Base-by-base conservation (phyloP, 352 stramenopile species). In the Globisporangium yorkense region DNA sequence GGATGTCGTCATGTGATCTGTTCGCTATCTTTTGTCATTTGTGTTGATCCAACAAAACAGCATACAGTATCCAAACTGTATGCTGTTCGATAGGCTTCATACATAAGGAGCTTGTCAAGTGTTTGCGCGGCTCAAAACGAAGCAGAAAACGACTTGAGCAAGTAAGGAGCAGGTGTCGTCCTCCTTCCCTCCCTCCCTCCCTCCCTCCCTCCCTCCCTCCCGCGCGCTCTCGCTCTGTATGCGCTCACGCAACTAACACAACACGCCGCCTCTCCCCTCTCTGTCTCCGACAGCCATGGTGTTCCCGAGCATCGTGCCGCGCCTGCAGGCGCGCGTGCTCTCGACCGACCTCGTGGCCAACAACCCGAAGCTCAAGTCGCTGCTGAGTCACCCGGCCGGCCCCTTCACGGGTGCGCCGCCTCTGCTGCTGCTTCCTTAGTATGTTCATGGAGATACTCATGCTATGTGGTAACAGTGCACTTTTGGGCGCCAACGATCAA, bases 401-500 rank as follows among this genome's bases (percentile, higher is more conserved):
- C 88, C 88, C 2, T 96, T 96, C 65, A 96, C 86, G 18, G 74
- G 85, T 88, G 53, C 57, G 71, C 65, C 24, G 24, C 24, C 24
- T 27, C 24, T 35, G 20, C 20, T 27, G 31, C 15, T n/a, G 21
- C 4, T 13, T 18, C 27, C 8, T 9, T 37, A 37, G 33, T 6
- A 37, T 27, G 24, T 27, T 27, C 45, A 16, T 48, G 15, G 33
- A 12, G 40, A 37, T 21, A 13, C 15, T 53, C 27, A 5, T 33
- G 31, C 44, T 60, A 40, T 46, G 18, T 44, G 16, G 13, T 0
- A 43, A 24, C 39, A 83, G 78, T 96, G 13, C 87, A 96, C 71
- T 96, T 96, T 60, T 96, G 88, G 86, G 88, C 88, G 15, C 88
- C 88, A 13, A 83, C 74, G 16, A 80, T 96, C 62, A 97, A 96